phyloP scores from a whole-genome alignment of 352 stramenopile genomes.

The Pythium dissimile region DNA sequence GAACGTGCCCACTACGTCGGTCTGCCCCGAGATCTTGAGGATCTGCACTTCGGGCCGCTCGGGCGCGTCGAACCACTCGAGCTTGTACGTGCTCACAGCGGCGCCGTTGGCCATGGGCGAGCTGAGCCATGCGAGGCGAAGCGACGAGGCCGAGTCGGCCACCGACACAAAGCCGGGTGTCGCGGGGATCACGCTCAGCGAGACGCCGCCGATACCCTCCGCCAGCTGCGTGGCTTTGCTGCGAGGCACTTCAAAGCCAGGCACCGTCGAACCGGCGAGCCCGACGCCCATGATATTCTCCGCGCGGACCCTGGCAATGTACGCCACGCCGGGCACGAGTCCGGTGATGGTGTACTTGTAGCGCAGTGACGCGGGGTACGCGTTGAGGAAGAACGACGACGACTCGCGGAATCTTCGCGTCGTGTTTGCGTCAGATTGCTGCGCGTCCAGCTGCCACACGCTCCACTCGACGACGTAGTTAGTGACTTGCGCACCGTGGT shows the following conservation, averaged over 20 bases:
- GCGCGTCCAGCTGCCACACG: conserved; percentile 34
- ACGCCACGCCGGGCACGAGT: conserved; percentile 41
- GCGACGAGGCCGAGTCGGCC: conserved; percentile 28
- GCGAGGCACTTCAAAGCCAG: conserved; percentile 55
- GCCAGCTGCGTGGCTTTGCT: conserved; percentile 46
- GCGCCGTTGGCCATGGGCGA: conserved; percentile 39
- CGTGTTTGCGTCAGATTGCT: conserved; percentile 28
- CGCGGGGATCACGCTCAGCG: conserved; percentile 45
- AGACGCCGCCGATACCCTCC: conserved; percentile 49
- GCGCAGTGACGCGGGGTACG: conserved; percentile 41
- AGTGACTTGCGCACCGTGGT: conserved; percentile 82
- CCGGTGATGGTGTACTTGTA: conserved; percentile 69
- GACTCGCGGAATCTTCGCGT: conserved; percentile 36
- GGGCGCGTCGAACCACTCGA: conserved; percentile 70
- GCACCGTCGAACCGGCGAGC: conserved; percentile 23
- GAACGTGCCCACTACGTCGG: conserved; percentile 70
- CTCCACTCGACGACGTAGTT: conserved; percentile 89
- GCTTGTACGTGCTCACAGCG: conserved; percentile 52
- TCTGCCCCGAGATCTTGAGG: conserved; percentile 54
- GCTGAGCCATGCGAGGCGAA: conserved; percentile 59
- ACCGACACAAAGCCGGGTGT: conserved; percentile 23
- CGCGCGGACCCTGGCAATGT: conserved; percentile 51
- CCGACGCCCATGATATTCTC: conserved; percentile 79
- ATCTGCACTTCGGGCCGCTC: conserved; percentile 62
- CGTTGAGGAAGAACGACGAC: conserved; percentile 40